Base-by-base conservation (phyloP, 345 rosid species). In the Trapa incisa region DNA sequence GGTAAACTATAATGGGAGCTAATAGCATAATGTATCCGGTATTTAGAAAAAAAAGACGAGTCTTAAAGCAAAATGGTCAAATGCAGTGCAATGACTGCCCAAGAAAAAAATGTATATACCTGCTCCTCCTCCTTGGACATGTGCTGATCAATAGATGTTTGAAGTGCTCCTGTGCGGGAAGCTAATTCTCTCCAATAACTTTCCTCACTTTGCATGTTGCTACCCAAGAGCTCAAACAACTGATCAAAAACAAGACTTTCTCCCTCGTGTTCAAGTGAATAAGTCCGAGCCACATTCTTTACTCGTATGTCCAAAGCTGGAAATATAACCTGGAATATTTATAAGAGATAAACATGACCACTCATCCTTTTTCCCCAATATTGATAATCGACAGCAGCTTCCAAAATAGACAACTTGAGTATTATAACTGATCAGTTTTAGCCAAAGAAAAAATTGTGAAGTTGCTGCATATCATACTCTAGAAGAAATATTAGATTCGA, bases 61-160 rank as follows among this genome's bases (percentile, higher is more conserved):
- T 39, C 22, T 29, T n/a, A 67, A 58, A 54, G 32, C 42, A 9
- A 3, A 29, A 42, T 41, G 16, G 14, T 6, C 1, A 32, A 36
- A 68, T 57, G 35, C 32, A 68, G 64, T 37, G 61, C 58, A 4
- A 14, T 17, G 37, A 36, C 33, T 35, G 39, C 32, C 38, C 22
- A n/a, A 37, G 22, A 35, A 33, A 47, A 69, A 16, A 14, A 52
- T 60, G 73, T 5, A 48, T 5, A 43, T 70, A 91, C 97, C 94
- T 92, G 98, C 14, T 79, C 85, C 74, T 92, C 98, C 87, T 92
- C 98, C 82, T 92, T 92, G 64, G 85, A 83, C 98, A 92, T 85
- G 74, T 92, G 98, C 71, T 89, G 96, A 69, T 77, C 83, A 73
- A 92, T 84, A 3, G 92, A 89, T 72, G 93, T 85, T 72, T 77